Conservation (phyloP, 495 filamentous ascomycete species). For the Cercophora samala region DNA sequence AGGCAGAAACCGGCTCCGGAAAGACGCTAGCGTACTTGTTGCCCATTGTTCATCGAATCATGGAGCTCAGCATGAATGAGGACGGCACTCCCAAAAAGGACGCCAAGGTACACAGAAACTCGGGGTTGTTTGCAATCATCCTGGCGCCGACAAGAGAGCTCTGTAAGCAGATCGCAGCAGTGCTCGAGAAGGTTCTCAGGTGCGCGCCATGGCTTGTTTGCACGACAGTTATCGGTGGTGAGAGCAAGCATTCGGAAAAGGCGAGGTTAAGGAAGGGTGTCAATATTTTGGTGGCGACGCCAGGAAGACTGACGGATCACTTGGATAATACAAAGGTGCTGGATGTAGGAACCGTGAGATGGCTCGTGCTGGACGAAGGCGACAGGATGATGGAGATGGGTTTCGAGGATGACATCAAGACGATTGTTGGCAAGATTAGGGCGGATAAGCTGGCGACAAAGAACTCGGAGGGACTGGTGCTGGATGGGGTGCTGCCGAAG, state of each 20-base stretch:
- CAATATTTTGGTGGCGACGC: slow-evolving; percentile 93
- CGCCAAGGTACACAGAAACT: slow-evolving; percentile 65
- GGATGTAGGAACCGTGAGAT: slow-evolving; percentile 83
- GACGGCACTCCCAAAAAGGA: slow-evolving; percentile 43
- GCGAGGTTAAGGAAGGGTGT: slow-evolving; percentile 86
- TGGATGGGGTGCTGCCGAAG: slow-evolving; percentile 60
- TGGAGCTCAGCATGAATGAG: slow-evolving; percentile 62
- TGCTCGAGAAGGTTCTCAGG: slow-evolving; percentile 75
- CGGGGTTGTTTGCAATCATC: slow-evolving; percentile 88
- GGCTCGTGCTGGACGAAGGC: slow-evolving; percentile 92
- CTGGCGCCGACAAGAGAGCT: slow-evolving; percentile 89
- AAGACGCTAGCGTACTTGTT: slow-evolving; percentile 94
- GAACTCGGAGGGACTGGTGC: slow-evolving; percentile 39
- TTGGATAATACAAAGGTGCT: slow-evolving; percentile 85
- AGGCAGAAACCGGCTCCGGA: slow-evolving; percentile 94
- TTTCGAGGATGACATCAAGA: slow-evolving; percentile 81
- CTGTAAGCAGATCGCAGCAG: slow-evolving; percentile 84
- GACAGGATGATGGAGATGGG: slow-evolving; percentile 96
- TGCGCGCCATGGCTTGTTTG: slow-evolving; percentile 86
- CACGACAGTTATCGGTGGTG: slow-evolving; percentile 89
- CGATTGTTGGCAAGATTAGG: slow-evolving; percentile 75
- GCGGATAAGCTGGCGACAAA: slow-evolving; percentile 41
- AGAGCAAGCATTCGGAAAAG: slow-evolving; percentile 97
- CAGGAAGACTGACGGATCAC: slow-evolving; percentile 85
- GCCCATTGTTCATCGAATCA: slow-evolving; percentile 84